These are phyloP conservation scores for Sporothrix euskadiensis DNA, from an alignment of 2,329 filamentous ascomycete genomes.

Conservation along the genomic window DNA sequence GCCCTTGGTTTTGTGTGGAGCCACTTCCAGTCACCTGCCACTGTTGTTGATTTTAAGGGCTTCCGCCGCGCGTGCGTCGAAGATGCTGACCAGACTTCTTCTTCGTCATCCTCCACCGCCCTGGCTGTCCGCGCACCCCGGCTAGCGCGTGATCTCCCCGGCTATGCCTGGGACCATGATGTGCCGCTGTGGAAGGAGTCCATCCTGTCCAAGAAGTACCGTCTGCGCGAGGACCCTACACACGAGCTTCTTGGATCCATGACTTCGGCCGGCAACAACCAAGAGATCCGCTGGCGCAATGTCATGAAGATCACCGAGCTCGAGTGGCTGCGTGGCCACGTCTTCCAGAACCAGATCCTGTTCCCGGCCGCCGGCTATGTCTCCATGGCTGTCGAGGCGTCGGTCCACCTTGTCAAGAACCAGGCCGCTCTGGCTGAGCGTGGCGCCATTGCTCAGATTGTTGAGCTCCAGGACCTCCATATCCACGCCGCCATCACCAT, in stretches of 20 bases:
- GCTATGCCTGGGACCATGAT: constrained; percentile 33
- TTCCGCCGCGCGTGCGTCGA: constrained; percentile 28
- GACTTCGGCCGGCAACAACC: constrained; percentile 39
- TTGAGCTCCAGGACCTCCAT: constrained; percentile 29
- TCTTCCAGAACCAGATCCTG: constrained; percentile 49
- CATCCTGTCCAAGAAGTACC: constrained; percentile 36
- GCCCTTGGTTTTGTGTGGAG: constrained; percentile 29
- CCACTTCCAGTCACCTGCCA: constrained; percentile 23
- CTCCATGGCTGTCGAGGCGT: constrained; percentile 44
- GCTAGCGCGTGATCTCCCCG: constrained; percentile 30
- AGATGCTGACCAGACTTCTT: neutral
- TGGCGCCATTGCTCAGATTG: constrained; percentile 17
- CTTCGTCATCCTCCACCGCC: neutral
- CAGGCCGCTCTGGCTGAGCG: neutral
- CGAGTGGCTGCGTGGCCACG: constrained; percentile 53
- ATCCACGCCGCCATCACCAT: constrained; percentile 29
- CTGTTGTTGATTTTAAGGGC: constrained; percentile 29
- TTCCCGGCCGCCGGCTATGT: constrained; percentile 49
- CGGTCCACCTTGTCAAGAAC: constrained; percentile 34
- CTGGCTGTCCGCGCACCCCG: constrained; percentile 4
- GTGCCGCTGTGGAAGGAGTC: constrained; percentile 34
- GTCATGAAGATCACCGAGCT: constrained; percentile 41
- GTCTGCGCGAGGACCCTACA: constrained; percentile 36
- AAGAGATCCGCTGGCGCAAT: constrained; percentile 45
- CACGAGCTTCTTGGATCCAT: constrained; percentile 41